Evolutionary conservation across 1,284 basidiomycete species (phyloP).

Genomic region (Ganoderma resinaceum): DNA sequence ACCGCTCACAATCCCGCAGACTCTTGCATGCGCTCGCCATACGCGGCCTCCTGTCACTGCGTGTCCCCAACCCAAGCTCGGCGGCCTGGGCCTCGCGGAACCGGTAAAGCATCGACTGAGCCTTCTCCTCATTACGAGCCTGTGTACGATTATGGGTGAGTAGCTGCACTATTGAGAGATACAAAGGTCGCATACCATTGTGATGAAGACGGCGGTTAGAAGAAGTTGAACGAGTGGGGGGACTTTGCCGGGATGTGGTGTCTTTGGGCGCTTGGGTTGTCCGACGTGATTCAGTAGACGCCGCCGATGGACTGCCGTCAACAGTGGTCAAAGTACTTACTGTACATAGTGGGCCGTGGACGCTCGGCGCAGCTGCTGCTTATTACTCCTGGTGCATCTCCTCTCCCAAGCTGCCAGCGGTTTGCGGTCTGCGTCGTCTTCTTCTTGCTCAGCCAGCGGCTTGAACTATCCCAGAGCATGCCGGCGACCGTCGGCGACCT

Average conservation of each 20-base stretch:
- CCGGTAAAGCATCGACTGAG: conserved; percentile 98
- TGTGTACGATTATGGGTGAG: conserved; percentile 37
- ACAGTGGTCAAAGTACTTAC: not conserved
- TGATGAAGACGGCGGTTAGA: not conserved
- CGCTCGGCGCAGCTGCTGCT: not conserved
- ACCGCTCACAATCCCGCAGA: conserved; percentile 92
- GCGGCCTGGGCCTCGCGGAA: conserved; percentile 97
- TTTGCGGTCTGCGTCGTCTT: not conserved
- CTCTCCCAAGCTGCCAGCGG: not conserved
- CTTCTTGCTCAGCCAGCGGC: not conserved
- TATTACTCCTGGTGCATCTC: not conserved
- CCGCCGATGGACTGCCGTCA: not conserved
- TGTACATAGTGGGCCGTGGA: too few species aligned
- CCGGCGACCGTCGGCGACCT: conserved; percentile 15
- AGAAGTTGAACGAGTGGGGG: not conserved
- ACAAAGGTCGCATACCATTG: not conserved
- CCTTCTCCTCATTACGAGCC: conserved; percentile 98
- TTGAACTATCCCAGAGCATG: conserved; percentile 11
- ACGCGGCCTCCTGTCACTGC: conserved; percentile 83
- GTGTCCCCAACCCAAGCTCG: conserved; percentile 90
- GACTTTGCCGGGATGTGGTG: not conserved
- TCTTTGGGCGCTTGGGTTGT: not conserved
- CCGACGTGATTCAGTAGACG: not conserved
- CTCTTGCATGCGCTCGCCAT: conserved; percentile 93
- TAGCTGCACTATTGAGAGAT: too few species aligned